phyloP scores from a whole-genome alignment of 163 green algal species.

The Prototheca wickerhamii region DNA sequence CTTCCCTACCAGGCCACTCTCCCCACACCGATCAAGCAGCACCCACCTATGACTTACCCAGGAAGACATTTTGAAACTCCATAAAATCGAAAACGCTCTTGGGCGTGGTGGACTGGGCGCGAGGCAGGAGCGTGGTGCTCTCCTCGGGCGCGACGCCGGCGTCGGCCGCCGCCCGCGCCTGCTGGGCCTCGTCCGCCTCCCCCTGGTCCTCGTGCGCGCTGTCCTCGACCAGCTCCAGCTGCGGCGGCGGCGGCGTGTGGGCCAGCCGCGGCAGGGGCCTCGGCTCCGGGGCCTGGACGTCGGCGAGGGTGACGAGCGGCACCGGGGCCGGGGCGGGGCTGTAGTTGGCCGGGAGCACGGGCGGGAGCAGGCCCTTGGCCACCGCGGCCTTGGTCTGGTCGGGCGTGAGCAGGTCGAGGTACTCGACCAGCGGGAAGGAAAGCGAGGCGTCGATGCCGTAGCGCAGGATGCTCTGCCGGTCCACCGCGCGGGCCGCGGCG shows the following conservation, averaged over 20 bases:
- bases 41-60: neutral
- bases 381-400: slow-evolving; percentile 7
- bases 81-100: slow-evolving; percentile 7
- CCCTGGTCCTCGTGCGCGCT: too few species aligned
- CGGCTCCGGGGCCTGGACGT: too few species aligned
- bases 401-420: slow-evolving; percentile 13
- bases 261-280: neutral
- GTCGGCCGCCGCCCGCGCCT: neutral
- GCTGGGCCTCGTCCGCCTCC: neutral
- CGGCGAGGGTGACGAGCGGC: too few species aligned
- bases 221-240: neutral
- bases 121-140: neutral
- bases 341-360: slow-evolving; percentile 3
- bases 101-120: neutral
- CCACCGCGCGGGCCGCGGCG: slow-evolving; percentile 12
- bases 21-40: neutral
- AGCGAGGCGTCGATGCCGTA: slow-evolving; percentile 9
- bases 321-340: neutral
- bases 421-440: slow-evolving; percentile 16
- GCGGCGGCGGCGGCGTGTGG: neutral
- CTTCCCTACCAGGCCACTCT: neutral
- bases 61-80: neutral
- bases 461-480: slow-evolving; percentile 1
- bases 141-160: neutral
- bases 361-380: slow-evolving; percentile 3